phyloP scores from a whole-genome alignment of 2,329 filamentous ascomycete species.

The Nemania diffusa region DNA sequence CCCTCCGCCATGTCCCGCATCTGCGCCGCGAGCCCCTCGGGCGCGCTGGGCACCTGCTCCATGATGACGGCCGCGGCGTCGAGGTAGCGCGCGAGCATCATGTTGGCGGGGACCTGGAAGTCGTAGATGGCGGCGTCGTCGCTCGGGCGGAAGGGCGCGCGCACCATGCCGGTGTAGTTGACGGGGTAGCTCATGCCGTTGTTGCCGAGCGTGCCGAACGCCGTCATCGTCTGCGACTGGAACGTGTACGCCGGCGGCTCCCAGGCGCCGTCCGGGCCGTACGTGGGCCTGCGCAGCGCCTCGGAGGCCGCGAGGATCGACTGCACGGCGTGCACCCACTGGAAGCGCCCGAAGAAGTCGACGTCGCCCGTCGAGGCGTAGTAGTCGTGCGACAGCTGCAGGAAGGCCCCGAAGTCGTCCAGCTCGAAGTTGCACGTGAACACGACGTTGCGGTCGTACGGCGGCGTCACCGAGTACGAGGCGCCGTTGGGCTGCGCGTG shows the following conservation, averaged over 20 bases:
- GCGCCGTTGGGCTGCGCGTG: conserved; percentile 66
- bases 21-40: conserved; percentile 57
- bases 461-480: conserved; percentile 68
- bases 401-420: conserved; percentile 87
- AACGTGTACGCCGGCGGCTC: conserved; percentile 72
- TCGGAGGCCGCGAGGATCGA: conserved; percentile 75
- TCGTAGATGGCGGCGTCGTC: conserved; percentile 89
- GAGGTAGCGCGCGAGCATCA: conserved; percentile 79
- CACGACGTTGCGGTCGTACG: conserved; percentile 75
- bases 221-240: conserved; percentile 74
- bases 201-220: conserved; percentile 84
- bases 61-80: conserved; percentile 59
- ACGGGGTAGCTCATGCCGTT: conserved; percentile 83
- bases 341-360: conserved; percentile 75
- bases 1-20: conserved; percentile 69
- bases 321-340: conserved; percentile 79
- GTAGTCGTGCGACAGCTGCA: conserved; percentile 85
- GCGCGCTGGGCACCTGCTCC: conserved; percentile 53
- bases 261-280: conserved; percentile 47
- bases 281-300: conserved; percentile 76
- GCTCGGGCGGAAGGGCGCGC: conserved; percentile 88
- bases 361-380: conserved; percentile 76
- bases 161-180: conserved; percentile 80
- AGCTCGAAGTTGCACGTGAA: conserved; percentile 98
- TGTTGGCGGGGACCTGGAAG: conserved; percentile 90